A percentile compares a stretch with the other conserved stretches of the same genome.
Conservation (phyloP, 768 basidiomycete genomes). For the Calocybe gangraenosa region DNA sequence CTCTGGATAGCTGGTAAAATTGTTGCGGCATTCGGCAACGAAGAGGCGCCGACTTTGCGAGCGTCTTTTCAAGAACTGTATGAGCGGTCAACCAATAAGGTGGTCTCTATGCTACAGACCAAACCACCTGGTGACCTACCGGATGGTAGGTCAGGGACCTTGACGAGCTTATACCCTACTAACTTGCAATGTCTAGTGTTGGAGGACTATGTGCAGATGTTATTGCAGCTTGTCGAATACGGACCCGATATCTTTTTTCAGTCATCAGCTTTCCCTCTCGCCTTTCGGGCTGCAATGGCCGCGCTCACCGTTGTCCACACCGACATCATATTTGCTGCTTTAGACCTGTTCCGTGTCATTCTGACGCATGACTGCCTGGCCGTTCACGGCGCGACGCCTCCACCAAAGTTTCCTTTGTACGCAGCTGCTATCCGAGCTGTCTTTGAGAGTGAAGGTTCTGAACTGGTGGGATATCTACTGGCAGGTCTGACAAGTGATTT, state of each 20-base stretch:
- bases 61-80: slow-evolving; percentile 59
- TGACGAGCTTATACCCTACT: neutral
- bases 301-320: slow-evolving; percentile 80
- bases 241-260: slow-evolving; percentile 77
- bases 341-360: slow-evolving; percentile 77
- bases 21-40: slow-evolving; percentile 70
- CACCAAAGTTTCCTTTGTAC: slow-evolving; percentile 61
- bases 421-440: slow-evolving; percentile 56
- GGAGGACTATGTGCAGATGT: slow-evolving; percentile 88
- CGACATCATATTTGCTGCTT: slow-evolving; percentile 75
- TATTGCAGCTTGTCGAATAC: slow-evolving; percentile 61
- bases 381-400: slow-evolving; percentile 34
- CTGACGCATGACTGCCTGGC: slow-evolving; percentile 70
- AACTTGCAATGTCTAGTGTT: slow-evolving; percentile 52
- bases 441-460: slow-evolving; percentile 68
- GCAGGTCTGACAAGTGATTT: slow-evolving; percentile 83
- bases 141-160: slow-evolving; percentile 61
- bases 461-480: slow-evolving; percentile 65
- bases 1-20: slow-evolving; percentile 93
- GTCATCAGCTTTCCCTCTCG: slow-evolving; percentile 71
- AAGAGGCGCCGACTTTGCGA: slow-evolving; percentile 52
- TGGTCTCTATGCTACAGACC: slow-evolving; percentile 62
- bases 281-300: slow-evolving; percentile 72
- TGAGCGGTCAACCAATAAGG: slow-evolving; percentile 70
- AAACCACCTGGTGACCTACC: slow-evolving; percentile 74